A percentile compares a stretch with the other conserved stretches of the same genome.
Evolutionary conservation across 257 asterid genomes (phyloP).

Genomic region (Cruciata laevipes): DNA sequence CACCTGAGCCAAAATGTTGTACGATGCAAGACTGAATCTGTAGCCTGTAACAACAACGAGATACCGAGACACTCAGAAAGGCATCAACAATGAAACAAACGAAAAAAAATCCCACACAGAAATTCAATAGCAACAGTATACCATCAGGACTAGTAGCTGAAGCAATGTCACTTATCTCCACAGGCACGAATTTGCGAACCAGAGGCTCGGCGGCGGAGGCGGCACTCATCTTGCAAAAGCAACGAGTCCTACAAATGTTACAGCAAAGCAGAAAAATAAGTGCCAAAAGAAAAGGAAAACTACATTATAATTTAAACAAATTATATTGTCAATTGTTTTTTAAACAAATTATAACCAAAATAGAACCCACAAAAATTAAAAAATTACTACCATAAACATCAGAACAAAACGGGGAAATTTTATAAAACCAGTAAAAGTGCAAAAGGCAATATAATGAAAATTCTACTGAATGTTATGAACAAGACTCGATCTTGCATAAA

Average conservation of each 20-base stretch:
- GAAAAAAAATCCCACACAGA: background rate
- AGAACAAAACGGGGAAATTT: background rate
- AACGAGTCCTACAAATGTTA: slow-evolving; percentile 36
- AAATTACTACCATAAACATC: background rate
- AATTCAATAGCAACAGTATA: slow-evolving; percentile 15
- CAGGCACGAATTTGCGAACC: slow-evolving; percentile 66
- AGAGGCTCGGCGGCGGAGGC: slow-evolving; percentile 38
- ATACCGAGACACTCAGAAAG: slow-evolving; percentile 10
- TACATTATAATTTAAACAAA: too few species aligned
- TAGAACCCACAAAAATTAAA: background rate
- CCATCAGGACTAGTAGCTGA: slow-evolving; percentile 57
- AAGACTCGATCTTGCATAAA: background rate
- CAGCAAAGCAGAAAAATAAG: background rate
- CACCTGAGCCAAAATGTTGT: slow-evolving; percentile 94
- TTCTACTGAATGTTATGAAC: background rate
- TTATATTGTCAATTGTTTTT: too few species aligned
- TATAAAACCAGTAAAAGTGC: background rate
- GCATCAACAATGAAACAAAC: background rate
- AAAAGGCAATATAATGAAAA: too few species aligned
- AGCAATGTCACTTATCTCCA: slow-evolving; percentile 52
- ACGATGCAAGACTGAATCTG: slow-evolving; percentile 74
- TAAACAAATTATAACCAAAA: background rate
- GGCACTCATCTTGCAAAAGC: slow-evolving; percentile 52
- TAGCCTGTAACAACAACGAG: slow-evolving; percentile 41
- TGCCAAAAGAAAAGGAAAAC: background rate